Evolutionary conservation across 805 yeast genomes (phyloP).

Genomic region (Wickerhamiella cacticola): DNA sequence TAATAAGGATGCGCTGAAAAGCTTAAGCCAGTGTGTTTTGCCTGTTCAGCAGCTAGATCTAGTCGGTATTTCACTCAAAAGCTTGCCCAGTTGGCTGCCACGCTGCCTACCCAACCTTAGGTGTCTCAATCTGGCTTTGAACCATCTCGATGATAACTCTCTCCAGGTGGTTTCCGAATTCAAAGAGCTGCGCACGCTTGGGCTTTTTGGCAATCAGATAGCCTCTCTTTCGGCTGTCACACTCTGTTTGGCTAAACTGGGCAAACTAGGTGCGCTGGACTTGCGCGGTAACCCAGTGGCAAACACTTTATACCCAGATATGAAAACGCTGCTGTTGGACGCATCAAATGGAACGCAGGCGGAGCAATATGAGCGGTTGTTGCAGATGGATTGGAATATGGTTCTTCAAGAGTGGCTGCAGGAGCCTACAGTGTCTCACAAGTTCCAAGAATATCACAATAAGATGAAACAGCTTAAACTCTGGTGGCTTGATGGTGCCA

Average conservation of each 20-base stretch:
- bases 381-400: slow-evolving; percentile 10
- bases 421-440: background rate
- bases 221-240: slow-evolving; percentile 6
- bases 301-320: slow-evolving; percentile 8
- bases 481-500: slow-evolving; percentile 14
- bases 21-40: slow-evolving; percentile 3
- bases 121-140: slow-evolving; percentile 20
- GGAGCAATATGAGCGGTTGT: slow-evolving; percentile 9
- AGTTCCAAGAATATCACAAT: background rate
- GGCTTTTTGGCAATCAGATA: slow-evolving; percentile 19
- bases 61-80: slow-evolving; percentile 11
- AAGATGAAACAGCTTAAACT: slow-evolving; percentile 1
- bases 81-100: slow-evolving; percentile 18
- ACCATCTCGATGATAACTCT: slow-evolving; percentile 16
- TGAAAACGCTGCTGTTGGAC: slow-evolving; percentile 8
- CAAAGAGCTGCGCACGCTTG: slow-evolving; percentile 18
- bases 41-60: slow-evolving; percentile 22
- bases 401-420: background rate
- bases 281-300: slow-evolving; percentile 16
- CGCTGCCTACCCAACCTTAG: slow-evolving; percentile 18
- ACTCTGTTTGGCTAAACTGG: slow-evolving; percentile 10
- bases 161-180: slow-evolving; percentile 13
- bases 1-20: background rate
- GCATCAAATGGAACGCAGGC: slow-evolving; percentile 3
- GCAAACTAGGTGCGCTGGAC: slow-evolving; percentile 18